Conservation (phyloP, 495 filamentous ascomycete species). For the Xanthoparmelia taractica region DNA sequence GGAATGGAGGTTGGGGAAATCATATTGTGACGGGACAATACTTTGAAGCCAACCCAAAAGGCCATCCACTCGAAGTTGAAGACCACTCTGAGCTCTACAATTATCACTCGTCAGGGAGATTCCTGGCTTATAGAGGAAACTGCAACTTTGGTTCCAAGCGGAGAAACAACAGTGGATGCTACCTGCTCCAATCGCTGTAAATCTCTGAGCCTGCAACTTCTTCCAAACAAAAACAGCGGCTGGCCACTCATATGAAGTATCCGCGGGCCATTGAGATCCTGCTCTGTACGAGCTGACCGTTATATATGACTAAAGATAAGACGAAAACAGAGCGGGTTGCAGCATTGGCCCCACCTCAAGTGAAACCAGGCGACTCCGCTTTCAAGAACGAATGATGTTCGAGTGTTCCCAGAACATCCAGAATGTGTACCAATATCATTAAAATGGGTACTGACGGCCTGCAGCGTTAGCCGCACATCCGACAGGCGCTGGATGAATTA, state of each 20-base stretch:
- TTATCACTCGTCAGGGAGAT: neutral
- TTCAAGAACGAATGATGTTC: neutral
- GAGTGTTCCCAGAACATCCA: neutral
- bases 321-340: conserved; percentile 1
- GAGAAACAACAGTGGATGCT: neutral
- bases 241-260: neutral
- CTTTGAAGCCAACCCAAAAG: neutral
- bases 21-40: conserved; percentile 16
- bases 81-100: neutral
- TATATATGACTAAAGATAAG: neutral
- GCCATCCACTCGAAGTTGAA: neutral
- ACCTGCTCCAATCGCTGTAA: neutral
- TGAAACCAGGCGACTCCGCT: neutral
- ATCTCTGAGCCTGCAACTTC: neutral
- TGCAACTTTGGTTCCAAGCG: neutral
- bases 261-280: neutral
- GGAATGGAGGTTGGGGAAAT: conserved; percentile 16
- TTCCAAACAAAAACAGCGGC: neutral
- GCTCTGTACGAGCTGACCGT: neutral
- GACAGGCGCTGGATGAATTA: neutral
- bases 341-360: neutral
- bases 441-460: neutral
- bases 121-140: neutral
- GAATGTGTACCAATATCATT: neutral
- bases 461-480: neutral